A percentile compares a stretch with the other conserved stretches of the same genome.
Evolutionary conservation across 345 rosid genomes (phyloP).

Genomic region (Populus nigra): DNA sequence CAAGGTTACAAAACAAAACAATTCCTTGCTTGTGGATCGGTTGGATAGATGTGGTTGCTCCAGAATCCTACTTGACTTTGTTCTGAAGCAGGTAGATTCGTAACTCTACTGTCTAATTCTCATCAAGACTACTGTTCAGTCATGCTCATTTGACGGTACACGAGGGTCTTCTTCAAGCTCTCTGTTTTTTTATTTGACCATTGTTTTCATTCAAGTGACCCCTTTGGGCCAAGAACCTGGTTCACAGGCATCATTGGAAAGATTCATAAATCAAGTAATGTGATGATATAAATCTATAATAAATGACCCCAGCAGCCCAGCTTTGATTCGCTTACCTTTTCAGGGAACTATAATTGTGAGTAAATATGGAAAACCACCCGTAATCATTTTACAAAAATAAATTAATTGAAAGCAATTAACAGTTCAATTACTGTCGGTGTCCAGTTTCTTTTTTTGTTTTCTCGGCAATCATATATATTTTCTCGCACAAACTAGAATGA

Average conservation of each 20-base stretch:
- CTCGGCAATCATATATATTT: too few relatives aligned
- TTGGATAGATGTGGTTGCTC: background rate
- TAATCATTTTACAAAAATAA: background rate
- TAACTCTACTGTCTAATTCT: background rate
- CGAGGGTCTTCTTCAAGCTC: too few relatives aligned
- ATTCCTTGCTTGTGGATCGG: background rate
- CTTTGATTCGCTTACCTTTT: background rate
- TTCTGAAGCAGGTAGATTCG: background rate
- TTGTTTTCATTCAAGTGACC: conserved; percentile 9
- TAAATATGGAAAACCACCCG: background rate
- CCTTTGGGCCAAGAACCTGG: background rate
- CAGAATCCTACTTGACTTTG: background rate
- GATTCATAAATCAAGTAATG: background rate
- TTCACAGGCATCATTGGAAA: background rate
- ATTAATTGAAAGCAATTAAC: background rate
- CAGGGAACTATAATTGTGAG: background rate
- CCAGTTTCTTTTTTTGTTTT: background rate
- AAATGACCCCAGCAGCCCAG: background rate
- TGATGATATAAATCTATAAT: background rate
- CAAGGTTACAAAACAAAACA: background rate
- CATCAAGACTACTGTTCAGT: background rate
- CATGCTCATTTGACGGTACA: background rate
- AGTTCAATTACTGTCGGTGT: background rate
- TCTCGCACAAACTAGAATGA: too few relatives aligned
- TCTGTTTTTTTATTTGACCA: background rate